Evolutionary conservation across 2,329 filamentous ascomycete genomes (phyloP).

Genomic region (Fusarium sarcochroum): DNA sequence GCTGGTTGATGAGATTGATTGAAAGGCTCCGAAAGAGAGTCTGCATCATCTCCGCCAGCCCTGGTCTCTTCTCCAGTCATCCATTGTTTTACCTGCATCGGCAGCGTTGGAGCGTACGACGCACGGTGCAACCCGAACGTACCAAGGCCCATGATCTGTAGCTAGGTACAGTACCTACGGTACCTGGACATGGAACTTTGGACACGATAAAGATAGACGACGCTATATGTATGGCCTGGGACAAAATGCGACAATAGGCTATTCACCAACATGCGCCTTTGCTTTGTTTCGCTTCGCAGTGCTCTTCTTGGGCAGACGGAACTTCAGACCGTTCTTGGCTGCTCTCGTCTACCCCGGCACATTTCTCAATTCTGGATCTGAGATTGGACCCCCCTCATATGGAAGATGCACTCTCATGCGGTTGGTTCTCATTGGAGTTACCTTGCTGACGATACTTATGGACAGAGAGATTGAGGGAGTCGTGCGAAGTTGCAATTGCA

Average conservation of each 20-base stretch:
- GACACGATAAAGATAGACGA: constrained; percentile 36
- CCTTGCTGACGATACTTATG: constrained; percentile 38
- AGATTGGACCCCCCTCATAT: constrained; percentile 44
- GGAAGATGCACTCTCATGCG: constrained; percentile 41
- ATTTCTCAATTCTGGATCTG: constrained; percentile 39
- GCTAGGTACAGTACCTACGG: constrained; percentile 18
- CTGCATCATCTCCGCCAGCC: constrained; percentile 46
- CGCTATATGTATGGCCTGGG: constrained; percentile 26
- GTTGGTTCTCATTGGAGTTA: constrained; percentile 43
- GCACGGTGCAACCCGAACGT: constrained; percentile 44
- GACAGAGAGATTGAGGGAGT: constrained; percentile 21
- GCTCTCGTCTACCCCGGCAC: constrained; percentile 31
- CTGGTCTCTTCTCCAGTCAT: constrained; percentile 39
- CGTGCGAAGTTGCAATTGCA: constrained; percentile 35
- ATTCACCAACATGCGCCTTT: constrained; percentile 36
- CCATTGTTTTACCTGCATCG: constrained; percentile 40
- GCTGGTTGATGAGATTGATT: constrained; percentile 42
- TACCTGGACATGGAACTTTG: constrained; percentile 25
- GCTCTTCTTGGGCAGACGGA: constrained; percentile 20
- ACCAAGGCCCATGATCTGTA: constrained; percentile 41
- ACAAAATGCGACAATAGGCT: constrained; percentile 16
- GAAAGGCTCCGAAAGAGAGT: constrained; percentile 35
- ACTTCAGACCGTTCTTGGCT: constrained; percentile 37
- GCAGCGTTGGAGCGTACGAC: constrained; percentile 44
- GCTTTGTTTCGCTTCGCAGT: constrained; percentile 13